phyloP scores from a whole-genome alignment of 768 basidiomycete genomes.

The Kwoniella bestiolae region DNA sequence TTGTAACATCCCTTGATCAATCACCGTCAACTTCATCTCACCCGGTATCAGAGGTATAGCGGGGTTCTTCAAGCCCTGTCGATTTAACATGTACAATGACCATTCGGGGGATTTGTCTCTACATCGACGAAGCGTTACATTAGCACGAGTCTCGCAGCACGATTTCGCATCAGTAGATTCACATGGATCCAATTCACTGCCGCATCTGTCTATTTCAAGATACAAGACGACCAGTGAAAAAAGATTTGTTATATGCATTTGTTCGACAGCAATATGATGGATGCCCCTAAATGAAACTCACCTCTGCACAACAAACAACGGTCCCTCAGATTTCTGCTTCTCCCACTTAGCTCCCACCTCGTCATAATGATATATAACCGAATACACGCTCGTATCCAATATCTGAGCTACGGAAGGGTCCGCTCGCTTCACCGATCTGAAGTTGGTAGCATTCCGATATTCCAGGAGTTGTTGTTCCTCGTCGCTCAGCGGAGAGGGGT shows the following conservation, averaged over 20 bases:
- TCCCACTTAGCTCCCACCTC: constrained; percentile 38
- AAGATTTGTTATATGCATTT: too few species aligned
- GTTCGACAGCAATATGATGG: neutral
- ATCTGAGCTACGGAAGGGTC: constrained; percentile 42
- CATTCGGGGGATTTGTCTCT: constrained; percentile 45
- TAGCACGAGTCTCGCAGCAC: neutral
- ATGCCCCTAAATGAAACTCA: constrained; percentile 2
- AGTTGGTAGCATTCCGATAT: constrained; percentile 37
- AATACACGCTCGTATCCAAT: constrained; percentile 41
- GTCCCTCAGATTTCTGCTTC: constrained; percentile 50
- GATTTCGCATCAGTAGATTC: too few species aligned
- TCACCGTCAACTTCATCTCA: constrained; percentile 43
- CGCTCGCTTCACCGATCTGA: constrained; percentile 36
- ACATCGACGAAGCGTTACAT: too few species aligned
- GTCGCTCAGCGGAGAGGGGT: neutral
- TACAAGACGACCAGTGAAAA: too few species aligned
- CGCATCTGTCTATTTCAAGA: too few species aligned
- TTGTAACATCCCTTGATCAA: constrained; percentile 40
- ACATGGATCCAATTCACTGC: too few species aligned
- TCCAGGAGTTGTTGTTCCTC: constrained; percentile 22
- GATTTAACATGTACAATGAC: constrained; percentile 47
- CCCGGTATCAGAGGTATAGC: constrained; percentile 41
- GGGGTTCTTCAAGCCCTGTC: constrained; percentile 41
- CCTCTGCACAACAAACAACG: constrained; percentile 47
- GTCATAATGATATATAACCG: constrained; percentile 45